Conservation (phyloP, 2,329 filamentous ascomycete genomes). For the Aspergillus sp. region DNA sequence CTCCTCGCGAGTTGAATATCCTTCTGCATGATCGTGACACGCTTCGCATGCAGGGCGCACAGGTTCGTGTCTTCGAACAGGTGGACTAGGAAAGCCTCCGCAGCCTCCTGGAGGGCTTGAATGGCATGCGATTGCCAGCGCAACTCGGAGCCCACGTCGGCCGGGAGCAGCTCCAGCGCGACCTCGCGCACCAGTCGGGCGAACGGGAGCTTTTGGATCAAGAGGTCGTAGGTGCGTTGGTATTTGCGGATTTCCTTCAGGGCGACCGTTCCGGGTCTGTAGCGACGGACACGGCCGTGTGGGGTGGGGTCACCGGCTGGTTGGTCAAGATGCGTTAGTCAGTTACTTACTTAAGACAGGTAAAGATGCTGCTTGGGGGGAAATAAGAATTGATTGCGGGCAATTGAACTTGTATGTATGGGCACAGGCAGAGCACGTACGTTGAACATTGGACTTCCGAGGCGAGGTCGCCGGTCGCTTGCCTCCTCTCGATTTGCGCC, state of each 20-base stretch:
- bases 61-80: conserved; percentile 97
- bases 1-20: conserved; percentile 89
- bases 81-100: conserved; percentile 94
- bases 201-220: conserved; percentile 63
- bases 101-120: conserved; percentile 86
- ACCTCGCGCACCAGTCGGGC: conserved; percentile 53
- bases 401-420: neutral
- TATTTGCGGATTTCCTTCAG: conserved; percentile 89
- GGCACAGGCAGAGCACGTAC: conserved; percentile 24
- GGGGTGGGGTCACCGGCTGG: conserved; percentile 73
- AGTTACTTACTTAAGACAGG: too few relatives aligned
- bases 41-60: conserved; percentile 93
- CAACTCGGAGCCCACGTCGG: conserved; percentile 64
- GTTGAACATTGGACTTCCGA: conserved; percentile 36
- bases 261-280: conserved; percentile 78
- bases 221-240: conserved; percentile 83
- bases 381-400: too few relatives aligned
- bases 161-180: conserved; percentile 58
- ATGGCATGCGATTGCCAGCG: conserved; percentile 97
- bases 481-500: conserved; percentile 23
- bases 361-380: too few relatives aligned
- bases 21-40: conserved; percentile 97
- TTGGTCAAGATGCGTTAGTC: neutral
- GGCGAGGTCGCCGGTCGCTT: conserved; percentile 23
- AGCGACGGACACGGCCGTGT: conserved; percentile 60